phyloP scores from a whole-genome alignment of 2,329 filamentous ascomycete species.

The Talaromyces amestolkiae region DNA sequence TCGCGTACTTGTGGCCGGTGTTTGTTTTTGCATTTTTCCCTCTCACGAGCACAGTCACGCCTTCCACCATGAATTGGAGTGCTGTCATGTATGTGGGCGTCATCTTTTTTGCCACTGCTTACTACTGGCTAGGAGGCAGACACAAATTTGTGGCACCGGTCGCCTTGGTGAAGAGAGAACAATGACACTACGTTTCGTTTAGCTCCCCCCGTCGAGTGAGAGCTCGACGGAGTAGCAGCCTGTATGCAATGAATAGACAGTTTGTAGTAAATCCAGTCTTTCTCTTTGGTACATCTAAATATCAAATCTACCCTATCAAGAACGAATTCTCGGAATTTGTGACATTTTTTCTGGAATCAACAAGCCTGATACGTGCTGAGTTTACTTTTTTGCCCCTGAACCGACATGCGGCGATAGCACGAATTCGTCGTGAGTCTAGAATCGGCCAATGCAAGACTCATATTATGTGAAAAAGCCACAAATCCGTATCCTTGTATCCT shows the following conservation, averaged over 20 bases:
- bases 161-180: constrained; percentile 24
- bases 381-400: neutral
- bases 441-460: neutral
- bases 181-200: neutral
- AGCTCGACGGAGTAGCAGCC: neutral
- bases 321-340: neutral
- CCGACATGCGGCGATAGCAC: neutral
- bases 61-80: constrained; percentile 50
- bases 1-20: constrained; percentile 40
- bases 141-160: constrained; percentile 43
- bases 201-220: neutral
- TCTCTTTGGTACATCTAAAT: neutral
- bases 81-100: constrained; percentile 45
- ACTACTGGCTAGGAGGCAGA: constrained; percentile 42
- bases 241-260: neutral
- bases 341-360: neutral
- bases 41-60: constrained; percentile 29
- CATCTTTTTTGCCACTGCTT: constrained; percentile 43
- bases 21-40: constrained; percentile 50
- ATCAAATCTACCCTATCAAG: neutral
- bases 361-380: neutral
- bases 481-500: neutral
- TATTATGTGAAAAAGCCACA: neutral
- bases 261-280: neutral
- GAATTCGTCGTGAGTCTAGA: neutral